Base-by-base conservation (phyloP, 768 basidiomycete species). In the Suillus paluster region DNA sequence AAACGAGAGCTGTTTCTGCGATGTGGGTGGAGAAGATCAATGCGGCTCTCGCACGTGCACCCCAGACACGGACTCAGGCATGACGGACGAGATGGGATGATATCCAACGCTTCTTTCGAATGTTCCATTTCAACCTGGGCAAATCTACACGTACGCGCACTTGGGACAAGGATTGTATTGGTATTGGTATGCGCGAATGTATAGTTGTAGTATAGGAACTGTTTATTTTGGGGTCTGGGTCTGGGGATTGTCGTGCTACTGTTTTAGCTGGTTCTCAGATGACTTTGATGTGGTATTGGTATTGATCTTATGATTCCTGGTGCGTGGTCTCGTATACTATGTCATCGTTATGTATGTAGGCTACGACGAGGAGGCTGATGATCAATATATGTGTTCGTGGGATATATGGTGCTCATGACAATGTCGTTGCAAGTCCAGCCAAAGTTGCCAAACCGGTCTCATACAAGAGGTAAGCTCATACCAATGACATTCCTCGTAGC, bases 21-120 rank as follows among this genome's bases (percentile, higher is more conserved):
- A 68, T 63, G 12, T 83, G 81, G 81, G 71, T 77, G 14, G 70
- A 77, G 44, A 80, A 76, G 67, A 80, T 83, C 52, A 76, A 79
- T 41, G 59, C 70, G 21, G 71, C 72, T n/a, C 45, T 73, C 36
- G 59, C 68, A 11, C 54, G 38, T 36, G 36, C 27, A 12, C 27
- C n/a, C 27, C 49, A 50, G 19, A 50, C 54, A 25, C 54, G 38
- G 36, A 55, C 49, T 50, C 19, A 25, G 54, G 14, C 54, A 55
- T 55, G 6, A 33, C 11, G 30, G 12, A 5, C 5, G 23, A 17
- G 23, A 11, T 10, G 19, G 10, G n/a, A 34, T 36, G 52, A 53
- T 53, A 39, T 19, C 10, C 17, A 25, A 38, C 6, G 30, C 30
- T 30, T 30, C 30, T n/a, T n/a, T n/a, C n/a, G n/a, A n/a, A n/a